Conservation (phyloP, 345 rosid species). For the Rhodamnia argentea region DNA sequence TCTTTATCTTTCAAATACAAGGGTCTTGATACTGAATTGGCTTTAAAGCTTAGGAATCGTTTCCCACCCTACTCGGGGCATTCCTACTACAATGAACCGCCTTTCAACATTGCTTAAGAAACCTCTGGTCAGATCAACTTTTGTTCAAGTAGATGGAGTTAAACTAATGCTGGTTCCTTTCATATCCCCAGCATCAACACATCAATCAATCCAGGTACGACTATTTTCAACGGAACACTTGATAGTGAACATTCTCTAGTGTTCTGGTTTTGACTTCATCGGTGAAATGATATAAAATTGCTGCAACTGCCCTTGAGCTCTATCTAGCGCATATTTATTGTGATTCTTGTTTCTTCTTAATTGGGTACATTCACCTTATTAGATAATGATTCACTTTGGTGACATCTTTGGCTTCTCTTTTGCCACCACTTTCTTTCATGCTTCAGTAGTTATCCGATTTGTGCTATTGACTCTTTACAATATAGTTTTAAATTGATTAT, state of each 20-base stretch:
- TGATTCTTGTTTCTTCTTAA: not conserved
- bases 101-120: constrained; percentile 73
- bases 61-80: constrained; percentile 71
- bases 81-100: constrained; percentile 68
- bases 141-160: constrained; percentile 87
- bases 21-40: constrained; percentile 9
- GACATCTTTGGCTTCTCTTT: not conserved
- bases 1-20: not conserved
- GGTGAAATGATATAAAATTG: not conserved
- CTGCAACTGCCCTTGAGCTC: not conserved
- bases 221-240: not conserved
- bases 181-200: constrained; percentile 91
- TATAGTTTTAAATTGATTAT: not conserved
- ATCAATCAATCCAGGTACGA: constrained; percentile 84
- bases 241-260: not conserved
- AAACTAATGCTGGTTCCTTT: constrained; percentile 64
- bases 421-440: not conserved
- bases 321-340: not conserved
- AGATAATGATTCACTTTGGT: not conserved
- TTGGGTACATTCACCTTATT: not conserved
- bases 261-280: not conserved
- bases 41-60: constrained; percentile 64
- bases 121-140: constrained; percentile 83
- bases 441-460: not conserved
- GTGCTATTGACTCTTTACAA: not conserved